Base-by-base conservation (phyloP, 1,284 basidiomycete species). In the Ceratobasidium sp. region DNA sequence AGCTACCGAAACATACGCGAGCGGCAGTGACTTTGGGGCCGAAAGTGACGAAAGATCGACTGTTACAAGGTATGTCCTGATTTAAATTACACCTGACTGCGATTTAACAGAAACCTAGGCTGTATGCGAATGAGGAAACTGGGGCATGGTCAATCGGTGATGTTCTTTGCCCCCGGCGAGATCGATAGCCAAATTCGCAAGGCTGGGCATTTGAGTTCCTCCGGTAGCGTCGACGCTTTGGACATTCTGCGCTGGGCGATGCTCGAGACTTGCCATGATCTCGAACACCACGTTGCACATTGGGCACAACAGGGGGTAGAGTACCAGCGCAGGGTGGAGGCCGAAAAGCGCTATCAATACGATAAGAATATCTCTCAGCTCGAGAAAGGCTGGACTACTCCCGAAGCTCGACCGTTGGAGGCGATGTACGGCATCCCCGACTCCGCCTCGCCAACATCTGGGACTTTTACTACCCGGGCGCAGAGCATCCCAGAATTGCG, bases 1-100 rank as follows among this genome's bases (percentile, higher is more conserved):
- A 85, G 56, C 80, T 89, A 41, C 88, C 88, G 0, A 62, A 24
- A 0, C 75, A 82, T 24, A 83, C 81, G 60, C 82, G 86, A 8
- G 88, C 88, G n/a, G 85, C 84, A 0, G 87, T 89, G 7, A 89
- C 87, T 0, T 78, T 89, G 1, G 88, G 88, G 0, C 85, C 85
- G 0, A 87, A 85, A 53, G 80, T 89, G 1, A 87, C 86, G 0
- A 89, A 89, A 64, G 88, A 89, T 78, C 82, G 85, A 53, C 78
- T 89, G n/a, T 80, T 84, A 2, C 88, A 89, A 83, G 89, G 88
- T 87, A 75, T 72, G 82, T 76, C 33, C 14, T 24, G 45, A 6
- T 5, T 31, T 17, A 27, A 8, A 6, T 27, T 19, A 22, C 19
- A 36, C 2, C 33, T 1, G 22, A 7, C 17, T 19, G 11, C 19